A percentile compares a stretch with the other conserved stretches of the same genome.
phyloP scores from a whole-genome alignment of 2,329 filamentous ascomycete species.

The Pochonia chlamydosporia region DNA sequence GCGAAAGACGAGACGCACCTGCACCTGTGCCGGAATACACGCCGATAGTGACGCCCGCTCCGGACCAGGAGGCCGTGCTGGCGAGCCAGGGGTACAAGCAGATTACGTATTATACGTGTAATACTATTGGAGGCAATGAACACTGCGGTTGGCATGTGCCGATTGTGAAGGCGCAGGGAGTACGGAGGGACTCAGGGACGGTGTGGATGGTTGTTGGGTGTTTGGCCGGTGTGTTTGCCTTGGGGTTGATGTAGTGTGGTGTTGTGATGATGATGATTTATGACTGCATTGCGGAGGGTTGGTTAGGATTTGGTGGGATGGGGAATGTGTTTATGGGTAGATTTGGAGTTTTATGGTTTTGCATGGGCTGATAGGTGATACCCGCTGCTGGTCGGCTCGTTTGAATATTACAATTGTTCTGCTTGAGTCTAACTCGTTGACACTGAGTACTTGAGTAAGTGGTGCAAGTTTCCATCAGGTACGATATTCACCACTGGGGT shows the following conservation, averaged over 20 bases:
- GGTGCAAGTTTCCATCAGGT: too few relatives aligned
- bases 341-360: too few relatives aligned
- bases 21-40: conserved; percentile 18
- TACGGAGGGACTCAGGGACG: conserved; percentile 15
- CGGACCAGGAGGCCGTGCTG: conserved; percentile 22
- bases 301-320: background rate
- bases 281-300: background rate
- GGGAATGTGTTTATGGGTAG: too few relatives aligned
- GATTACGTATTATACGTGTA: conserved; percentile 28
- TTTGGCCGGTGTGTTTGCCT: conserved; percentile 18
- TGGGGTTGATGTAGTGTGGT: conserved; percentile 19
- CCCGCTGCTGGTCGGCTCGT: conserved; percentile 10
- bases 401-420: background rate
- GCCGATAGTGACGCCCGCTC: conserved; percentile 25
- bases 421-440: too few relatives aligned
- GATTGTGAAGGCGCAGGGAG: conserved; percentile 20
- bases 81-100: conserved; percentile 25
- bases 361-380: conserved; percentile 7
- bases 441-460: too few relatives aligned
- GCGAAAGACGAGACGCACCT: conserved; percentile 8
- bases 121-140: conserved; percentile 21
- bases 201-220: conserved; percentile 15
- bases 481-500: too few relatives aligned
- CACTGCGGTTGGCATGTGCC: conserved; percentile 32
- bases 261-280: background rate